Conservation (phyloP, 768 basidiomycete species). For the Agrocybe praecox region DNA sequence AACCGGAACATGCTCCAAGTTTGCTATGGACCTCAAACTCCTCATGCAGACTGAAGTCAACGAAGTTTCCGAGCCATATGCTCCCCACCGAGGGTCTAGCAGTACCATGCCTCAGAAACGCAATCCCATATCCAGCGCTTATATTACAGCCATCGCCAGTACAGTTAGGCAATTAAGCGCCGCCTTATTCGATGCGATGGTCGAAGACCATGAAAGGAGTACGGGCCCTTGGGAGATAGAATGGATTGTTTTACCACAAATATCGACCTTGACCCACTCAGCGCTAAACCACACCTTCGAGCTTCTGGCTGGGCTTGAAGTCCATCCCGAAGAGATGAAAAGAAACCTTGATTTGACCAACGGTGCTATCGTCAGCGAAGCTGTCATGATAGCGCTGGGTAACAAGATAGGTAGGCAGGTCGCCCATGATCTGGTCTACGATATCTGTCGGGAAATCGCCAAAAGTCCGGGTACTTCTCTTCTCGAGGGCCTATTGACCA, state of each 20-base stretch:
- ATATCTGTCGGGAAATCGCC: constrained; percentile 36
- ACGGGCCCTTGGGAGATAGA: constrained; percentile 56
- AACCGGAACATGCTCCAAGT: constrained; percentile 47
- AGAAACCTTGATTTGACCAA: constrained; percentile 40
- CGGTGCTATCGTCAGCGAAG: constrained; percentile 45
- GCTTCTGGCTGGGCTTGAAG: constrained; percentile 40
- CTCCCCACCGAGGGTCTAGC: constrained; percentile 45
- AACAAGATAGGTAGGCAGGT: constrained; percentile 43
- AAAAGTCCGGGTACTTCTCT: constrained; percentile 25
- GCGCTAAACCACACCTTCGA: constrained; percentile 36
- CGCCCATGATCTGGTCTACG: constrained; percentile 47
- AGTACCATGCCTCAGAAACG: constrained; percentile 55
- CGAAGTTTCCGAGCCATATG: constrained; percentile 46
- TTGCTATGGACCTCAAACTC: constrained; percentile 45
- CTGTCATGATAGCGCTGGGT: constrained; percentile 50
- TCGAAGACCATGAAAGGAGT: constrained; percentile 49
- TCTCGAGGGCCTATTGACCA: constrained; percentile 31
- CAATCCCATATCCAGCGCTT: constrained; percentile 47
- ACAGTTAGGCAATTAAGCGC: constrained; percentile 41
- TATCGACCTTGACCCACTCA: constrained; percentile 43
- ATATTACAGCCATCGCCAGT: constrained; percentile 44
- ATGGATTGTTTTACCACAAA: constrained; percentile 49
- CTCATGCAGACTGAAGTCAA: constrained; percentile 50
- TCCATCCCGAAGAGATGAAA: constrained; percentile 40
- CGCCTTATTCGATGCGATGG: constrained; percentile 47